Evolutionary conservation across 2,329 filamentous ascomycete species (phyloP).

Genomic region (Ceratocystis cubensis): DNA sequence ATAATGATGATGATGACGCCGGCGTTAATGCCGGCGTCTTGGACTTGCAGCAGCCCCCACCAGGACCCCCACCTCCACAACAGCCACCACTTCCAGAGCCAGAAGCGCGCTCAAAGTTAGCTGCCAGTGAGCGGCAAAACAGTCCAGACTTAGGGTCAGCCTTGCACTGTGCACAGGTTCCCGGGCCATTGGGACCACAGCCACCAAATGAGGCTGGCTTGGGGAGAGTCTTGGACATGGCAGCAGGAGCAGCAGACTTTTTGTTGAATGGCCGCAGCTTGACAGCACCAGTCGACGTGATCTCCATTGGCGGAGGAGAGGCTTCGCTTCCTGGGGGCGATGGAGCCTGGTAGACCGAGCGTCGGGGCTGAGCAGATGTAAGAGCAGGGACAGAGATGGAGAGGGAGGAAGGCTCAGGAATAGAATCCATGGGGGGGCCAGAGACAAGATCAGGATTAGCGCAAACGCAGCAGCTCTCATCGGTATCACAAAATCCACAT

Average conservation of each 20-base stretch:
- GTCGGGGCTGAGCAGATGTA: slow-evolving; percentile 32
- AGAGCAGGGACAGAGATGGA: slow-evolving; percentile 29
- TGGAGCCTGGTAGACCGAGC: slow-evolving; percentile 38
- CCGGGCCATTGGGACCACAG: slow-evolving; percentile 57
- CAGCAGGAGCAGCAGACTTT: slow-evolving; percentile 14
- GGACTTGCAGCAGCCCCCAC: slow-evolving; percentile 54
- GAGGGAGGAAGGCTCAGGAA: slow-evolving; percentile 11
- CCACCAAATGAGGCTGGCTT: slow-evolving; percentile 28
- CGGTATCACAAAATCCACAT: slow-evolving; percentile 65
- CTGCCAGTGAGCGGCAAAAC: slow-evolving; percentile 71
- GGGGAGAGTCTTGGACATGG: slow-evolving; percentile 24
- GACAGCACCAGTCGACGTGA: slow-evolving; percentile 47
- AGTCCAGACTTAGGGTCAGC: slow-evolving; percentile 66
- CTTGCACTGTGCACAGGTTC: slow-evolving; percentile 66
- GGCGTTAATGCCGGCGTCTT: slow-evolving; percentile 24
- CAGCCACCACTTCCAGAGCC: slow-evolving; percentile 39
- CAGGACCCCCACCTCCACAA: slow-evolving; percentile 48
- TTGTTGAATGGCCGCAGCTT: slow-evolving; percentile 37
- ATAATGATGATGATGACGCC: slow-evolving; percentile 20
- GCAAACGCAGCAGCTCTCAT: slow-evolving; percentile 71
- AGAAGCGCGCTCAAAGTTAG: slow-evolving; percentile 41
- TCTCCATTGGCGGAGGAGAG: slow-evolving; percentile 41
- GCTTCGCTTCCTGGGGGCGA: slow-evolving; percentile 51
- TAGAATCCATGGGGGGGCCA: slow-evolving; percentile 12
- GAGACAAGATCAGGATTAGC: slow-evolving; percentile 40